These are phyloP conservation scores for Ceratobasidium sp. DNA, from an alignment of 1,284 basidiomycete genomes.

Conservation along the genomic window DNA sequence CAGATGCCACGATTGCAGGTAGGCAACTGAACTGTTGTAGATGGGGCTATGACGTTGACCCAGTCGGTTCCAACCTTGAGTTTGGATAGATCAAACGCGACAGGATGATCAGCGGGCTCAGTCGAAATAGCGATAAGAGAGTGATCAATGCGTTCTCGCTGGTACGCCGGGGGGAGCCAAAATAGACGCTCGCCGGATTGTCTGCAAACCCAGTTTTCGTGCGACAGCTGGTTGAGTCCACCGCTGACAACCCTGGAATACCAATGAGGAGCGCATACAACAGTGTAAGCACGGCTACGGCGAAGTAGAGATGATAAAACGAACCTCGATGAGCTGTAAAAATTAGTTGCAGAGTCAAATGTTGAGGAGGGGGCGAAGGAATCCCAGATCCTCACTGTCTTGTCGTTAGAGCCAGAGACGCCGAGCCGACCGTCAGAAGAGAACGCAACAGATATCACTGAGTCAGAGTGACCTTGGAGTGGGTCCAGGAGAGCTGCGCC, in stretches of 20 bases:
- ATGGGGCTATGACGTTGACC: not conserved
- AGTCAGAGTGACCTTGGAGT: too few relatives aligned
- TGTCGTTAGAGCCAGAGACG: slow-evolving; percentile 23
- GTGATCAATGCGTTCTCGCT: not conserved
- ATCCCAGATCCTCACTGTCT: slow-evolving; percentile 18
- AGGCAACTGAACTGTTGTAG: too few relatives aligned
- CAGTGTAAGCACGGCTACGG: not conserved
- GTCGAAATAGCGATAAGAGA: not conserved
- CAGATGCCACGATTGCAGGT: too few relatives aligned
- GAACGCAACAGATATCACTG: slow-evolving; percentile 28
- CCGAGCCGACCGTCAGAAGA: slow-evolving; percentile 15
- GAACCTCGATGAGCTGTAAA: too few relatives aligned
- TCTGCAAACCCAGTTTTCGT: not conserved
- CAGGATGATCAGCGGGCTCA: not conserved
- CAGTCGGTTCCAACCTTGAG: not conserved
- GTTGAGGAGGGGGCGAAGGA: not conserved
- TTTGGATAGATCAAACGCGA: not conserved
- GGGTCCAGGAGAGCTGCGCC: too few relatives aligned
- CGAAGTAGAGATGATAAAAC: too few relatives aligned
- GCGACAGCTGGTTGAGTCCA: not conserved
- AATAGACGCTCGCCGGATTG: not conserved
- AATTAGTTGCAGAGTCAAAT: too few relatives aligned
- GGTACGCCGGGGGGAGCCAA: not conserved
- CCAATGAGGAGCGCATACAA: not conserved
- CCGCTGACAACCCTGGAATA: not conserved